Base-by-base conservation (phyloP, 768 basidiomycete genomes). In the Boletellus ananiceps region DNA sequence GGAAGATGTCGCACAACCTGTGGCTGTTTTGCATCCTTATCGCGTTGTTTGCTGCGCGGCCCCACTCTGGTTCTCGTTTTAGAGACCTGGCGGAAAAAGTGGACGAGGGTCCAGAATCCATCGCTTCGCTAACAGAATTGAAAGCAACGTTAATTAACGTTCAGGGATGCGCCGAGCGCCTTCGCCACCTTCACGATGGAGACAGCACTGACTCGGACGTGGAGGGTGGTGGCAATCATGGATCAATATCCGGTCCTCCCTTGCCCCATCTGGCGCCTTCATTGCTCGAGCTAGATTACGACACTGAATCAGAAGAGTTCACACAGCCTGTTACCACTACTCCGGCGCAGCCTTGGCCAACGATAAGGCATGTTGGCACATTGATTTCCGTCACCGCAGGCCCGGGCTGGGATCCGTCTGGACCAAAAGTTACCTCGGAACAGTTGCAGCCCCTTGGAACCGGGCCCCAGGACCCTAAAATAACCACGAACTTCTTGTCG, bases 1-100 rank as follows among this genome's bases (percentile, higher is more conserved):
- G 79, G 2, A 74, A 66, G 53, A 57, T 81, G 37, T 79, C 80
- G 1, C 70, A 73, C 52, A 64, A 66, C 31, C 66, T 83, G 5
- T 82, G 81, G 81, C 49, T 75, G 9, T 59, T 73, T 42, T 71
- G 73, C 54, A 57, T 68, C 33, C 57, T 77, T 16, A 47, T 59
- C 45, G 63, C 61, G 27, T 19, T 56, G 44, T 58, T 58, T 44
- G 52, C 54, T 41, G 44, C 44, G 35, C 49, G 43, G 55, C 16
- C 54, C 36, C 50, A 47, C 18, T 53, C 43, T 2, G 39, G 34
- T 16, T 8, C 57, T 46, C 54, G 50, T 42, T 47, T 66, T 49
- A 37, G 36, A 35, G 56, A 46, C 38, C 12, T 57, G 51, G 45
- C 55, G 19, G 38, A 23, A 52, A 46, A 47, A 44, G 54, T 50